A percentile compares a stretch with the other conserved stretches of the same genome.
Conservation (phyloP, 768 basidiomycete genomes). For the Tremella mesenterica region DNA sequence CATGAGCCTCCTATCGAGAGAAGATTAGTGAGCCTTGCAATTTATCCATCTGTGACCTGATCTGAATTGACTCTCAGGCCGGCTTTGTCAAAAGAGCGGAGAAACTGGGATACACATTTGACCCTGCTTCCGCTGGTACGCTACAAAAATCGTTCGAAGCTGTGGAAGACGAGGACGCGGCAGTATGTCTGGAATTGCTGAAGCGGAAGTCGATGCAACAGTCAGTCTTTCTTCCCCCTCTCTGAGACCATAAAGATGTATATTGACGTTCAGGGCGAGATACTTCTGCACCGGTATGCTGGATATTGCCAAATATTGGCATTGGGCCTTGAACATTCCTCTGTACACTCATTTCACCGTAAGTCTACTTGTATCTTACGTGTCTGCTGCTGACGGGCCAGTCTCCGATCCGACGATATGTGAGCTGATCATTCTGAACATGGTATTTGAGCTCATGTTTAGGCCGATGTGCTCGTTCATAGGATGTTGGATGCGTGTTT, state of each 20-base stretch:
- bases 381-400: background rate
- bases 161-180: slow-evolving; percentile 64
- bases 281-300: slow-evolving; percentile 99
- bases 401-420: slow-evolving; percentile 57
- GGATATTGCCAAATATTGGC: slow-evolving; percentile 94
- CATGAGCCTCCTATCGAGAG: slow-evolving; percentile 89
- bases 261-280: slow-evolving; percentile 59
- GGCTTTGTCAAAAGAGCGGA: slow-evolving; percentile 70
- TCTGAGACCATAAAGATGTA: no score
- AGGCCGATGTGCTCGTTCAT: slow-evolving; percentile 90
- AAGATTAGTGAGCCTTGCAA: slow-evolving; percentile 57
- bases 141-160: slow-evolving; percentile 77
- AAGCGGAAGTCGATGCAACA: slow-evolving; percentile 82
- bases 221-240: slow-evolving; percentile 19
- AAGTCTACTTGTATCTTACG: slow-evolving; percentile 10
- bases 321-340: slow-evolving; percentile 81
- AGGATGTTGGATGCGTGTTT: slow-evolving; percentile 89
- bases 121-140: slow-evolving; percentile 65
- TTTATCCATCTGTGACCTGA: background rate
- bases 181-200: slow-evolving; percentile 69
- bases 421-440: no score
- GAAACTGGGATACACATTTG: slow-evolving; percentile 73
- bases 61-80: slow-evolving; percentile 45
- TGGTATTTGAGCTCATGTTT: no score
- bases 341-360: slow-evolving; percentile 61